These are phyloP conservation scores for Paraphaeosphaeria sporulosa DNA, from an alignment of 2,329 filamentous ascomycete species.

Conservation along the genomic window DNA sequence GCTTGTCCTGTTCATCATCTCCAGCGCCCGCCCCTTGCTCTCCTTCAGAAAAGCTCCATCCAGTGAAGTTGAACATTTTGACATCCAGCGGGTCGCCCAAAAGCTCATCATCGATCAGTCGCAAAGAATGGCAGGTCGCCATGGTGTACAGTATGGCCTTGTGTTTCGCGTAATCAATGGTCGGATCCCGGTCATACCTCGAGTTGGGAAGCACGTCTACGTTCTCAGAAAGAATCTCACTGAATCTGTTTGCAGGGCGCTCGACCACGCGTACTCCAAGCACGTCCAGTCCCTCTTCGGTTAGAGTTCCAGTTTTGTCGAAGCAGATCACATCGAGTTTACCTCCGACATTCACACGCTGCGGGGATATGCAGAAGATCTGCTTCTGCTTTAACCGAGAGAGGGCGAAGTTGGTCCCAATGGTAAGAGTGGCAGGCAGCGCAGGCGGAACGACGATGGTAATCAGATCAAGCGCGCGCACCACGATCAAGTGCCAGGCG, in stretches of 20 bases:
- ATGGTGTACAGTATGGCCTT: constrained; percentile 87
- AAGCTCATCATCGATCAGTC: constrained; percentile 85
- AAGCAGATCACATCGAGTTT: constrained; percentile 97
- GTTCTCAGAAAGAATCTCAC: constrained; percentile 75
- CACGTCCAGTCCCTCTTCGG: constrained; percentile 94
- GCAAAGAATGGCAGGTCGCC: constrained; percentile 94
- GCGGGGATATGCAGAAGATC: constrained; percentile 97
- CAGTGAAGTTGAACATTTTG: constrained; percentile 98
- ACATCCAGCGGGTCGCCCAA: constrained; percentile 93
- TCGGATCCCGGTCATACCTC: constrained; percentile 65
- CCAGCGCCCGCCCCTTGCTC: constrained; percentile 69
- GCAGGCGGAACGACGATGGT: constrained; percentile 98
- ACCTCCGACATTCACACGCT: constrained; percentile 94
- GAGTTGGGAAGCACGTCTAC: constrained; percentile 64
- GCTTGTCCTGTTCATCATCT: constrained; percentile 78
- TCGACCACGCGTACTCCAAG: constrained; percentile 84
- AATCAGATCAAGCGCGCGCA: constrained; percentile 91
- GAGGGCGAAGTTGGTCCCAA: constrained; percentile 94
- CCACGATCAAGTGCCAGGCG: constrained; percentile 87
- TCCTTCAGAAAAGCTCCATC: constrained; percentile 91
- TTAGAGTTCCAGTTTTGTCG: constrained; percentile 98
- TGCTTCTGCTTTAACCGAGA: constrained; percentile 84
- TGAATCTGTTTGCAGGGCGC: constrained; percentile 69
- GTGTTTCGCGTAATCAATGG: constrained; percentile 66
- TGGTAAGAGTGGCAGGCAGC: constrained; percentile 91